These are phyloP conservation scores for Amaranthus cruentus DNA, from an alignment of 148 eudicot species.

Conservation along the genomic window DNA sequence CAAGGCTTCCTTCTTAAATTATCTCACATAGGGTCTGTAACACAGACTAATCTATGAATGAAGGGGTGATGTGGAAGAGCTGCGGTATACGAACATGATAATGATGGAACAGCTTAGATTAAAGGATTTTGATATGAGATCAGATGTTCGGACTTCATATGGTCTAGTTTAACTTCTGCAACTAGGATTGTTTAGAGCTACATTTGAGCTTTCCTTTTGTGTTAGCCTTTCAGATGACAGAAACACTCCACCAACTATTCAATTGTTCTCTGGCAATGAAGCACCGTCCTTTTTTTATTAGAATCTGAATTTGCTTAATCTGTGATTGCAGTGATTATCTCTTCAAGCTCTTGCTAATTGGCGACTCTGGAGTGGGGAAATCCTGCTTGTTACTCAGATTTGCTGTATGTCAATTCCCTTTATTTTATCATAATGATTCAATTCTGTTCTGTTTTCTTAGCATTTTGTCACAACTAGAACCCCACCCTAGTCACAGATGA, in stretches of 20 bases:
- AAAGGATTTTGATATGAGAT: no score
- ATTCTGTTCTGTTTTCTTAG: background rate
- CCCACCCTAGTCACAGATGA: background rate
- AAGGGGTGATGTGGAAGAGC: no score
- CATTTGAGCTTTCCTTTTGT: background rate
- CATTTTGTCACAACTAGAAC: background rate
- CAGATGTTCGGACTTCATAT: no score
- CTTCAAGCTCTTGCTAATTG: constrained; percentile 36
- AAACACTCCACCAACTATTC: no score
- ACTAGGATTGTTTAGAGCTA: background rate
- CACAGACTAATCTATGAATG: no score
- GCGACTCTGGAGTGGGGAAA: constrained; percentile 37
- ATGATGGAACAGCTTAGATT: no score
- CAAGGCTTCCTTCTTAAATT: no score
- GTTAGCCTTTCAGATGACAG: background rate
- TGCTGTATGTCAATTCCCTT: constrained; percentile 22
- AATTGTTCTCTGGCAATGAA: background rate
- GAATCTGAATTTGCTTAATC: background rate
- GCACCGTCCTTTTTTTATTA: background rate
- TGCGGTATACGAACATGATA: no score
- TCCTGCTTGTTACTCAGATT: constrained; percentile 35
- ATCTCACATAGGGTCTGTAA: no score
- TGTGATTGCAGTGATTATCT: constrained; percentile 31
- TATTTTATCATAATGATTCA: background rate
- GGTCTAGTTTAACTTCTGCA: no score